Base-by-base conservation (phyloP, 2,329 filamentous ascomycete species). In the Teratosphaeria pseudoeucalypti region DNA sequence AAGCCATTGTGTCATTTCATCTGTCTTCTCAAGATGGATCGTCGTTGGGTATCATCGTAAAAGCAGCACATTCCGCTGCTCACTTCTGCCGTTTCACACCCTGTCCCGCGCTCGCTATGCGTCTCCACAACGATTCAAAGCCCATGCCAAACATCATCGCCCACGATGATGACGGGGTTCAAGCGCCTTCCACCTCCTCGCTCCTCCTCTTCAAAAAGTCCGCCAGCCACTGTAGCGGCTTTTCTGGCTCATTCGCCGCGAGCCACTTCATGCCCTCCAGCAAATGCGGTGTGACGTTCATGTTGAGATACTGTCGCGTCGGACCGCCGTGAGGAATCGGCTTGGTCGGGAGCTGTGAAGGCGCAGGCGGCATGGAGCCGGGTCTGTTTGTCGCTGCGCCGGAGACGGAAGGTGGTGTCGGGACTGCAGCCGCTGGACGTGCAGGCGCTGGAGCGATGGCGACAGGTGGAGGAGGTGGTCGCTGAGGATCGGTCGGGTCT, bases 201-300 rank as follows among this genome's bases (percentile, higher is more conserved):
- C 78, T 80, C 66, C 76, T 75, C 63, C 75, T 69, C 58, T 72
- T 73, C 63, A 81, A 64, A 66, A 77, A 81, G 56, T 80, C 76
- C 19, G 75, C 73, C 58, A 81, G 66, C 72, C 75, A 80, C 63
- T 76, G 73, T 59, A 81, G 63, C 59, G 78, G 78, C 67, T 80
- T 80, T 63, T 80, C 78, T 0, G 78, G 78, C 73, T 80, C 77
- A 57, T 75, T 69, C n/a, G 75, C 74, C 19, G 75, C 78, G 54
- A 80, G 61, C 67, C 77, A 75, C 70, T 80, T 81, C 77, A 80
- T 79, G 6, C 75, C 78, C 66, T 81, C 78, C 52, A 81, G 68
- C 66, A 80, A 64, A 68, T 80, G 74, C 58, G 78, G 78, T 52
- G 78, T 81, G 37, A 80, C 72, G 64, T 79, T 71, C 65, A 75